phyloP scores from a whole-genome alignment of 2,329 filamentous ascomycete genomes.

The Colletotrichum agaves region DNA sequence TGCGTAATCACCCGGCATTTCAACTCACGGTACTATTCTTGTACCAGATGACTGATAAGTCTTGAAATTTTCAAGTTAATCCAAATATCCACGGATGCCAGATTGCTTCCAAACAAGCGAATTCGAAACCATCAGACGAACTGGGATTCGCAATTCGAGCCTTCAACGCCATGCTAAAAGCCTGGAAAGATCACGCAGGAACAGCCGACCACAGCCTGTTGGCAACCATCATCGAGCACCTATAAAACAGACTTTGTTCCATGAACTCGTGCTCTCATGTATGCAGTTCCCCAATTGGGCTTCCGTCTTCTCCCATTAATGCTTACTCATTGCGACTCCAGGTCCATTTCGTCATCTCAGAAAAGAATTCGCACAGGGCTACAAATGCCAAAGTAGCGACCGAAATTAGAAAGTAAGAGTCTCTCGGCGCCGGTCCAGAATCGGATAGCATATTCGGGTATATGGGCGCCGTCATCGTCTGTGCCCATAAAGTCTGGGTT shows the following conservation, averaged over 20 bases:
- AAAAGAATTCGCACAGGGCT: not conserved
- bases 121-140: slow-evolving; percentile 14
- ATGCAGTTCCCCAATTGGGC: not conserved
- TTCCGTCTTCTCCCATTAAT: slow-evolving; percentile 9
- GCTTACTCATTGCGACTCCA: not conserved
- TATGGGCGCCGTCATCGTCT: slow-evolving; percentile 32
- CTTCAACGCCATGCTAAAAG: slow-evolving; percentile 33
- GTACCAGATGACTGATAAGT: not conserved
- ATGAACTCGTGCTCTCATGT: slow-evolving; percentile 3
- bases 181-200: not conserved
- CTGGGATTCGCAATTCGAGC: slow-evolving; percentile 15
- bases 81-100: slow-evolving; percentile 11
- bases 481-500: slow-evolving; percentile 3
- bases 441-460: slow-evolving; percentile 36
- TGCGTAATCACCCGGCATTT: too few relatives aligned
- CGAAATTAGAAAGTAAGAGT: slow-evolving; percentile 31
- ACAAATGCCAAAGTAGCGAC: slow-evolving; percentile 11
- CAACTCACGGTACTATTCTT: too few relatives aligned
- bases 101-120: not conserved
- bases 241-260: slow-evolving; percentile 8
- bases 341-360: not conserved
- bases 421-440: slow-evolving; percentile 40
- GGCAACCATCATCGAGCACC: not conserved
- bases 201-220: not conserved
- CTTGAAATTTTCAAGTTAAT: not conserved